A percentile compares a stretch with the other conserved stretches of the same genome.
These are phyloP conservation scores for Thermochaetoides thermophila DNA, from an alignment of 495 filamentous ascomycete genomes.

Conservation along the genomic window DNA sequence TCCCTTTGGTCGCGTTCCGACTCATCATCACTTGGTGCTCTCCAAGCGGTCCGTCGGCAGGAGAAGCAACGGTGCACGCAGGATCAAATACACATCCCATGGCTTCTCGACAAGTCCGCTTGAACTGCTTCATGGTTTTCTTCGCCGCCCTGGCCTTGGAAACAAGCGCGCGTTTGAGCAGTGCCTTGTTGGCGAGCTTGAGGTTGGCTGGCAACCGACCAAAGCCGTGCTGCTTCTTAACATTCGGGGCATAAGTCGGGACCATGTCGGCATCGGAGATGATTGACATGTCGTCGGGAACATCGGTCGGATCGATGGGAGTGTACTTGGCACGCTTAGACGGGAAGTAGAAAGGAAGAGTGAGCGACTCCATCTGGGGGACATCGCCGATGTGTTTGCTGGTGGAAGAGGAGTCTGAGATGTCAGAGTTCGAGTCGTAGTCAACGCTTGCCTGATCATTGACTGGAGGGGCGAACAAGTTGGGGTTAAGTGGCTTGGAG, in stretches of 20 bases:
- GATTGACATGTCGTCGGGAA: slow-evolving; percentile 11
- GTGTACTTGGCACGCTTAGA: background rate
- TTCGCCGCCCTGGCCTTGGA: slow-evolving; percentile 8
- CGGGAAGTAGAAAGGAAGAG: slow-evolving; percentile 8
- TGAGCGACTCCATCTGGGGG: too few species aligned
- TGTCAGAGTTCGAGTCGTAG: background rate
- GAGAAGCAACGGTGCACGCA: background rate
- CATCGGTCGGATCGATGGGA: background rate
- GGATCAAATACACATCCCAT: background rate
- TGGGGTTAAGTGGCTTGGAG: background rate
- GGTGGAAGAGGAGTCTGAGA: too few species aligned
- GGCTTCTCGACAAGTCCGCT: slow-evolving; percentile 5
- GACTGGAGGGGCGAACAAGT: background rate
- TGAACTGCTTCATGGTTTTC: slow-evolving; percentile 5
- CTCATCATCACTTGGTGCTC: too few species aligned
- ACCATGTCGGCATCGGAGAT: slow-evolving; percentile 10
- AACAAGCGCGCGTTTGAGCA: slow-evolving; percentile 3
- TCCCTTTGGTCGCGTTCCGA: too few species aligned
- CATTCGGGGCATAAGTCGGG: slow-evolving; percentile 10
- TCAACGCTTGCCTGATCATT: background rate
- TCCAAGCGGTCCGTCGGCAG: too few species aligned
- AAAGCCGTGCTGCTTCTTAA: too few species aligned
- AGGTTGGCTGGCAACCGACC: slow-evolving; percentile 9
- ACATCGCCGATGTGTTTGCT: too few species aligned
- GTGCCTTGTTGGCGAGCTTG: slow-evolving; percentile 2